Base-by-base conservation (phyloP, 2,329 filamentous ascomycete species). In the Cladosporium sphaerospermum region DNA sequence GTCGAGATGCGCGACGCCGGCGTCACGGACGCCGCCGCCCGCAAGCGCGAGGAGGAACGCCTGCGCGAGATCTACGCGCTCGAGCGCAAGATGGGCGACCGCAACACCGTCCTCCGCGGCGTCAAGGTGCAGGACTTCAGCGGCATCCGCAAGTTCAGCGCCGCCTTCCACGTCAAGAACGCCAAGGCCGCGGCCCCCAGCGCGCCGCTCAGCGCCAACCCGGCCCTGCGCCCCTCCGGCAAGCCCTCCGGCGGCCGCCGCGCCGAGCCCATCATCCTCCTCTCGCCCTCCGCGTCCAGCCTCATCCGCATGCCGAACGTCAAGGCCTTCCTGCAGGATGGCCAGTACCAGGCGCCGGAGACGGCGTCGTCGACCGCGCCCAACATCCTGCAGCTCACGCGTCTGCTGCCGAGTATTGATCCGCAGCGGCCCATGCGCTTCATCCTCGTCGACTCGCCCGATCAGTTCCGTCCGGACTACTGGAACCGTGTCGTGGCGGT, bases 401-500 rank as follows among this genome's bases (percentile, higher is more conserved):
- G 93, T 42, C 73, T 80, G 14, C 80, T 97, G 61, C 88, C 86
- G 53, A 74, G 75, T 45, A 75, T 93, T 60, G 83, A 89, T 65
- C 75, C 85, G 3, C 74, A 77, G 50, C 83, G 86, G 13, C 85
- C 89, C 1, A 83, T 93, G 65, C 88, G 91, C 44, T 99, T 99
- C 76, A 95, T 97, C 67, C 83, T 99, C 37, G 92, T 97, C 51
- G 93, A 99, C 69, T 86, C 85, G 14, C 88, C 91, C 0, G 86
- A 95, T 67, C 87, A 93, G 69, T 99, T 99, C 80, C 95, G 96
- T 70, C 93, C 93, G 0, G 91, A 97, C 67, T 96, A 97, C 76
- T 99, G 93, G 93, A 85, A 85, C 64, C 85, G 91, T 48, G 87
- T 99, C 6, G 93, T 96, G 1, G 93, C 88, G 10, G 91, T 99